phyloP scores from a whole-genome alignment of 129 eudicot species.

The sunflower (Helianthus annuus) region HanXRQr2.0-SUNRISE NC_035448.2:173318065-173318564 shows the following conservation, averaged over 20 bases:
- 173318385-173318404: slow-evolving; percentile 59
- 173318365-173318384: slow-evolving; percentile 44
- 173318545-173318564: slow-evolving; percentile 37
- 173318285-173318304: no score
- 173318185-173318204: no score
- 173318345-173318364: slow-evolving; percentile 46
- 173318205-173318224: no score
- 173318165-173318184: no score
- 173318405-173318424: slow-evolving; percentile 65
- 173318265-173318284: no score
- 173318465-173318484: slow-evolving; percentile 58
- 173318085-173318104: no score
- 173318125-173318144: no score
- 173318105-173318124: no score
- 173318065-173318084: no score
- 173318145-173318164: no score
- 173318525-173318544: slow-evolving; percentile 51
- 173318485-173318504: slow-evolving; percentile 51
- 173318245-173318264: no score
- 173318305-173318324: slow-evolving; percentile 19
- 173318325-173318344: slow-evolving; percentile 37
- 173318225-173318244: no score
- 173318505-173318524: slow-evolving; percentile 50
- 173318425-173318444: slow-evolving; percentile 38
- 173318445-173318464: slow-evolving; percentile 52